Percentiles rank a stretch among this genome's conserved stretches.
These are phyloP conservation scores for Candida tropicalis DNA, from an alignment of 1,139 yeast species.

Conservation along the genomic window DNA sequence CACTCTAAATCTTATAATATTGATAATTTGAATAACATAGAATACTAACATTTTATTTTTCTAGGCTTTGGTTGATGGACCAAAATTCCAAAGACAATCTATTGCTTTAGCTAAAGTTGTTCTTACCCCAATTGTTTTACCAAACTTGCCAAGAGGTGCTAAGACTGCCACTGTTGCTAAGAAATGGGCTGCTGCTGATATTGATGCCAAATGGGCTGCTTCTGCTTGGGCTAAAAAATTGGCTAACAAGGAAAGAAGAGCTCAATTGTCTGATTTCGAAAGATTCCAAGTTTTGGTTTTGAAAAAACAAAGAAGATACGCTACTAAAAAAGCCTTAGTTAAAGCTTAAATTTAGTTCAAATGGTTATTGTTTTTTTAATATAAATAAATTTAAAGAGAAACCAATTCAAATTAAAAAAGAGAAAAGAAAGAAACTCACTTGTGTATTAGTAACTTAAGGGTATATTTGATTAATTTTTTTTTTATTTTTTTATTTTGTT, in stretches of 20 bases:
- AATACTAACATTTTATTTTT: conserved; percentile 28
- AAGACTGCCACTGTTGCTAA: conserved; percentile 82
- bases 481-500: no score
- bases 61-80: conserved; percentile 94
- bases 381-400: no score
- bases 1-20: background rate
- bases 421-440: conserved; percentile 14
- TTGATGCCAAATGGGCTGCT: conserved; percentile 88
- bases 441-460: conserved; percentile 15
- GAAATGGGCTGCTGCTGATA: conserved; percentile 92
- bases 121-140: conserved; percentile 88
- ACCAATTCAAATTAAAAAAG: background rate
- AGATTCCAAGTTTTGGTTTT: conserved; percentile 98
- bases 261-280: conserved; percentile 93
- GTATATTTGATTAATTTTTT: conserved; percentile 2
- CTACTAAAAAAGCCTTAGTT: conserved; percentile 82
- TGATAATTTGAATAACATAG: background rate
- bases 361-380: no score
- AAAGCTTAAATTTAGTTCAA: conserved; percentile 62
- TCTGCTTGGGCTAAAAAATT: conserved; percentile 98
- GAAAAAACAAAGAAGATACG: conserved; percentile 95
- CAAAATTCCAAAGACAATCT: conserved; percentile 93
- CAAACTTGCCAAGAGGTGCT: conserved; percentile 91
- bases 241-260: conserved; percentile 91
- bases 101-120: conserved; percentile 83